These are phyloP conservation scores for Dictyostelium firmibasis DNA, from an alignment of 78 protist species.

Conservation along the genomic window DNA sequence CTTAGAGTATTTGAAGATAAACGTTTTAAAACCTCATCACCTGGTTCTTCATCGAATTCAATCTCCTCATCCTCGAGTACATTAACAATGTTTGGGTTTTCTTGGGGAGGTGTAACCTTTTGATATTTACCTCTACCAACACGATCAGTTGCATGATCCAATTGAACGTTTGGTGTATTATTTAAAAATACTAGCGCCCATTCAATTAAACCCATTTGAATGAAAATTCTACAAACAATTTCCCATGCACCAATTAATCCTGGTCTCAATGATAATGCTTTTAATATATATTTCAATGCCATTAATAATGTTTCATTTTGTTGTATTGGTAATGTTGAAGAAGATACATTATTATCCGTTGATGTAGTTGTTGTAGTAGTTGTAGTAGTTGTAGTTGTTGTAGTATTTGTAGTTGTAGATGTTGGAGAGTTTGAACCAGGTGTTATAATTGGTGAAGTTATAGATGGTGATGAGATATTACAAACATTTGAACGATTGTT, in stretches of 20 bases:
- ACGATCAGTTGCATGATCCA: slow-evolving; percentile 18
- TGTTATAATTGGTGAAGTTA: neutral
- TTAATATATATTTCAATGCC: slow-evolving; percentile 15
- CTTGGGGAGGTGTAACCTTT: slow-evolving; percentile 62
- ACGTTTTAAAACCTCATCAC: slow-evolving; percentile 52
- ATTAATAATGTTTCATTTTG: neutral
- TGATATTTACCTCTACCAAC: slow-evolving; percentile 43
- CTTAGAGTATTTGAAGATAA: neutral
- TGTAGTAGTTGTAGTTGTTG: neutral
- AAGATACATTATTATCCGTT: neutral
- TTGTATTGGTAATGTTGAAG: neutral
- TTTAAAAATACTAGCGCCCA: slow-evolving; percentile 63
- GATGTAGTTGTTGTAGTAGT: neutral
- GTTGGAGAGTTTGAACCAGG: neutral
- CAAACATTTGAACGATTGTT: neutral
- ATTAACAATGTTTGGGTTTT: slow-evolving; percentile 42
- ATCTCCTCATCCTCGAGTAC: slow-evolving; percentile 64
- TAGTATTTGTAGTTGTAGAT: neutral
- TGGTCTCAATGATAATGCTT: slow-evolving; percentile 48
- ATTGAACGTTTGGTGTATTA: slow-evolving; percentile 39
- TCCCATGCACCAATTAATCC: slow-evolving; percentile 29
- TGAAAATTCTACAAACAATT: slow-evolving; percentile 3
- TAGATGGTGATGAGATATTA: neutral
- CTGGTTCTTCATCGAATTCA: slow-evolving; percentile 77
- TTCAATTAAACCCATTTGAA: slow-evolving; percentile 37